These are phyloP conservation scores for Chlamydomonas incerta DNA, from an alignment of 139 green algal species.

Conservation along the genomic window DNA sequence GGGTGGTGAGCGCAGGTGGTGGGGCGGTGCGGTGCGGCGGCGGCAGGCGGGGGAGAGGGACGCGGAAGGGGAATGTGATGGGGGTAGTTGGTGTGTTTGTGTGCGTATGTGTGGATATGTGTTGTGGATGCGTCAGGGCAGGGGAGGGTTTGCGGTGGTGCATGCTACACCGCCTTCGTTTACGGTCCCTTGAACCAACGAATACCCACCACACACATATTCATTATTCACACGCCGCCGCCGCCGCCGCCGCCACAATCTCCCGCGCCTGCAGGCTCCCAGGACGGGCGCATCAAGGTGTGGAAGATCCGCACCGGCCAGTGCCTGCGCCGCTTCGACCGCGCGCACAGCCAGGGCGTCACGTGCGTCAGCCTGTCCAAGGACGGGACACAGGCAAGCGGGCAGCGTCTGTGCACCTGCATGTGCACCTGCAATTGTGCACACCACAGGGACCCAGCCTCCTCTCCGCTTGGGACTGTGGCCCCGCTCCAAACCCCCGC, in stretches of 20 bases:
- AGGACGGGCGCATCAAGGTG: slow-evolving; percentile 93
- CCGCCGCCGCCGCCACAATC: neutral
- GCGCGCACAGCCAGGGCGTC: slow-evolving; percentile 91
- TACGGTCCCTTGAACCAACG: too few species aligned
- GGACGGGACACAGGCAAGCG: slow-evolving; percentile 89
- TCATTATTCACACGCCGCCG: too few species aligned
- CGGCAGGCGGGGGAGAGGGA: neutral
- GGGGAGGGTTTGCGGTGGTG: too few species aligned
- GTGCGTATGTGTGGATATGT: too few species aligned
- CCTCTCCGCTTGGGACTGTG: too few species aligned
- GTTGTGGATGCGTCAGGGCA: too few species aligned
- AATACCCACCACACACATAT: too few species aligned
- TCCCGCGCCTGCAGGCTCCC: slow-evolving; percentile 55
- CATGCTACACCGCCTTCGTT: too few species aligned
- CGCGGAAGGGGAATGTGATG: neutral
- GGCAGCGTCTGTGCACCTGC: neutral
- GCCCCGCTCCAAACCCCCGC: too few species aligned
- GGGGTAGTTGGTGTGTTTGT: too few species aligned
- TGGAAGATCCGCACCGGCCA: slow-evolving; percentile 93
- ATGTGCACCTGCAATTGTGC: neutral
- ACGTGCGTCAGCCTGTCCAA: slow-evolving; percentile 90
- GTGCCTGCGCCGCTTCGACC: slow-evolving; percentile 91
- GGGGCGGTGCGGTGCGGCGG: neutral
- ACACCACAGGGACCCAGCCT: neutral
- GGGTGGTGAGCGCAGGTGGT: neutral